Conservation (phyloP, 257 asterid genomes). For the Solanum clarkiae region DNA sequence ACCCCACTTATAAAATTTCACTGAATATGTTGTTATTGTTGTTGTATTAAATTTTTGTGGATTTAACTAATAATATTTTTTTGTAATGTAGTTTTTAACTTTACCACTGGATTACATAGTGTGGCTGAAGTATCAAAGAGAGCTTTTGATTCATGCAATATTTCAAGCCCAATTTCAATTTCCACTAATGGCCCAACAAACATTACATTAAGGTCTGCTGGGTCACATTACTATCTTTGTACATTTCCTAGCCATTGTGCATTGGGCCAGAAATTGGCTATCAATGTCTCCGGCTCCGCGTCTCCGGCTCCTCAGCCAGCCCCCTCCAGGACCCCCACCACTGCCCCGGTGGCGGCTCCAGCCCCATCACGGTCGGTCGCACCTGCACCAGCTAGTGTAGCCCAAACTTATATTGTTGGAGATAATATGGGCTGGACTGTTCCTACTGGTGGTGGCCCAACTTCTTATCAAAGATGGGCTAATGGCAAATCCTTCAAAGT, state of each 20-base stretch:
- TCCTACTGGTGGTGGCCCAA: constrained; percentile 33
- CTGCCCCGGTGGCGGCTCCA: constrained; percentile 6
- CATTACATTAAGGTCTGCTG: constrained; percentile 30
- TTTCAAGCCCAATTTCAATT: constrained; percentile 27
- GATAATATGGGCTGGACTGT: constrained; percentile 53
- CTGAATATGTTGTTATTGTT: too few species aligned
- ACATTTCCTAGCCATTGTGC: constrained; percentile 31
- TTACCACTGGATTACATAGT: constrained; percentile 22
- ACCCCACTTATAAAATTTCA: too few species aligned
- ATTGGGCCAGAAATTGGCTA: constrained; percentile 43
- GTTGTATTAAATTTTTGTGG: too few species aligned
- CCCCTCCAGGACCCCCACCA: neutral
- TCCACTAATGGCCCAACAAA: constrained; percentile 34
- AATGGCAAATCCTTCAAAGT: constrained; percentile 33
- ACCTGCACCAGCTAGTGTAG: constrained; percentile 15
- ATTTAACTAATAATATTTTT: too few species aligned
- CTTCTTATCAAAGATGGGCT: constrained; percentile 52
- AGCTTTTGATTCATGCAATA: constrained; percentile 36
- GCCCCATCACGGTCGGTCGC: constrained; percentile 5
- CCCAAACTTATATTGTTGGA: constrained; percentile 40
- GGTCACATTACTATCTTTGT: constrained; percentile 50
- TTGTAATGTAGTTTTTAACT: constrained; percentile 53
- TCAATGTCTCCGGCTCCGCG: constrained; percentile 36
- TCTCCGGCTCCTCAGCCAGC: constrained; percentile 13
- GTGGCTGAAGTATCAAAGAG: constrained; percentile 46